phyloP scores from a whole-genome alignment of 495 filamentous ascomycete genomes.

The Hyaloscypha variabilis region DNA sequence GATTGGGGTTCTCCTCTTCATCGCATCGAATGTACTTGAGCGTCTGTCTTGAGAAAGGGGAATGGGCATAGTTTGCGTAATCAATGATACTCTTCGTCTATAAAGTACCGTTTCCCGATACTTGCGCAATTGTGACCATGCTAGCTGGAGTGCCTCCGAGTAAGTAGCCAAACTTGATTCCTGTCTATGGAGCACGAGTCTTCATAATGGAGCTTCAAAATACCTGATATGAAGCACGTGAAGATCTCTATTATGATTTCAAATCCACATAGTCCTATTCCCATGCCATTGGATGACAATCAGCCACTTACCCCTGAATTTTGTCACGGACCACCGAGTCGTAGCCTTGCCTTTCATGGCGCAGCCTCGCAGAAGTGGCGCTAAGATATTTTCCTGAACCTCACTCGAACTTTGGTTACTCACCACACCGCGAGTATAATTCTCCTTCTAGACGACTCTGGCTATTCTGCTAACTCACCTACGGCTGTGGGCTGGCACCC shows the following conservation, averaged over 20 bases:
- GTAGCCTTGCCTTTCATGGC: slow-evolving; percentile 18
- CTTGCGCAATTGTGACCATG: no score
- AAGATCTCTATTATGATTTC: no score
- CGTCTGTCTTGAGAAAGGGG: slow-evolving; percentile 19
- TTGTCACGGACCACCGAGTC: neutral
- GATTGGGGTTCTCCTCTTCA: slow-evolving; percentile 11
- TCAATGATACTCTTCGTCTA: slow-evolving; percentile 27
- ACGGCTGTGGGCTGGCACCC: slow-evolving; percentile 34
- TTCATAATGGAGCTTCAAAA: no score
- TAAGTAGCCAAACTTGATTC: no score
- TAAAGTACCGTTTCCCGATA: no score
- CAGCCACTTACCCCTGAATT: neutral
- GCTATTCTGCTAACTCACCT: slow-evolving; percentile 10
- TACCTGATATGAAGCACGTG: no score
- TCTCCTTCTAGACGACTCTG: slow-evolving; percentile 18
- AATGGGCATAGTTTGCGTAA: slow-evolving; percentile 27
- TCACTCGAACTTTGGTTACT: neutral
- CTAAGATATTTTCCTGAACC: slow-evolving; percentile 25
- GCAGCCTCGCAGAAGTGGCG: slow-evolving; percentile 26
- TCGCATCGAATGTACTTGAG: slow-evolving; percentile 31
- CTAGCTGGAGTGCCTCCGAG: no score
- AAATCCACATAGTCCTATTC: no score
- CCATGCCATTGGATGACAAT: no score
- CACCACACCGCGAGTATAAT: neutral
- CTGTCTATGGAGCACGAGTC: no score